These are phyloP conservation scores for Cercis canadensis DNA, from an alignment of 306 rosid genomes.

Conservation along the genomic window DNA sequence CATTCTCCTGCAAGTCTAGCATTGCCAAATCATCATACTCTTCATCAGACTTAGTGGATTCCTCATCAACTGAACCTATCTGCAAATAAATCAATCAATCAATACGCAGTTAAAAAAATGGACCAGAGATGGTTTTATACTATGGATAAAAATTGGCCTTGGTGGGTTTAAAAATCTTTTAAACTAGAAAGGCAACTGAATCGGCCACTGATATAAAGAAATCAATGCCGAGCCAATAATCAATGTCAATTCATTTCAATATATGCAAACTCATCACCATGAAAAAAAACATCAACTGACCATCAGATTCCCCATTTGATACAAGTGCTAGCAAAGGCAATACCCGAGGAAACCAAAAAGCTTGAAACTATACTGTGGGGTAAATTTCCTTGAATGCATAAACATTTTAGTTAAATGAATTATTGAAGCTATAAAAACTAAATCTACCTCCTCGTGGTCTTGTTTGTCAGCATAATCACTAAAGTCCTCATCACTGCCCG, in stretches of 20 bases:
- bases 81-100: constrained; percentile 31
- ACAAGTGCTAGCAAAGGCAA: constrained; percentile 18
- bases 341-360: not conserved
- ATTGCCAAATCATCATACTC: constrained; percentile 95
- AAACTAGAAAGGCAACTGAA: too few relatives aligned
- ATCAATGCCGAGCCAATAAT: not conserved
- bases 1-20: constrained; percentile 63
- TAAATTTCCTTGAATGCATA: constrained; percentile 1
- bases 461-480: constrained; percentile 67
- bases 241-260: not conserved
- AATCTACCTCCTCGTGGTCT: constrained; percentile 74
- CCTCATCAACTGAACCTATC: constrained; percentile 96
- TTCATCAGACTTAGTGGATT: constrained; percentile 92
- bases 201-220: too few relatives aligned
- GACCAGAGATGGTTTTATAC: not conserved
- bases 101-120: too few relatives aligned
- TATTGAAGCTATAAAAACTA: not conserved
- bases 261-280: not conserved
- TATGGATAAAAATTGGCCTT: too few relatives aligned
- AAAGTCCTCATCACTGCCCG: constrained; percentile 83
- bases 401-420: not conserved
- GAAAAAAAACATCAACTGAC: not conserved
- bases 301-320: not conserved
- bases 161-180: too few relatives aligned
- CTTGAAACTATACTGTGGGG: not conserved